Conservation (phyloP, 139 green algal species). For the Chlamydomonas sp. region DNA sequence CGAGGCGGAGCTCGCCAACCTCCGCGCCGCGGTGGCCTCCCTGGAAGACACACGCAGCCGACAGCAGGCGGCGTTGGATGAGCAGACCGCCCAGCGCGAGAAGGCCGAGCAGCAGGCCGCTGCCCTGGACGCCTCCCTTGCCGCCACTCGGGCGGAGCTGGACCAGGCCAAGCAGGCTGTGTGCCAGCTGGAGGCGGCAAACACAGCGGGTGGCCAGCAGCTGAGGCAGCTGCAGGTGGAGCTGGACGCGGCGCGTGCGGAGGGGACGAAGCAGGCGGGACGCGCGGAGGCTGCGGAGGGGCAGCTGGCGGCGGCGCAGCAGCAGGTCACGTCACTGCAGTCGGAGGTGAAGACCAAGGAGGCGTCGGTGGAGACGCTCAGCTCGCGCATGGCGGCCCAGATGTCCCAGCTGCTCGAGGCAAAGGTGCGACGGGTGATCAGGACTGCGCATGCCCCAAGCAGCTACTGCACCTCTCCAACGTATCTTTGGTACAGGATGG, state of each 20-base stretch:
- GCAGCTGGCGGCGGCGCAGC: not conserved
- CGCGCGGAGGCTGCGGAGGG: not conserved
- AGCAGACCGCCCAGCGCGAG: not conserved
- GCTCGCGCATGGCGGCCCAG: not conserved
- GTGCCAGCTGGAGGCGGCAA: not conserved
- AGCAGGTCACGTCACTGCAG: not conserved
- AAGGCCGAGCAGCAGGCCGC: not conserved
- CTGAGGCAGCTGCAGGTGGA: not conserved
- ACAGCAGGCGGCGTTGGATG: not conserved
- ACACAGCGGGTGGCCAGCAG: not conserved
- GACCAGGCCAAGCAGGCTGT: not conserved
- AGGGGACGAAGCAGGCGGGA: not conserved
- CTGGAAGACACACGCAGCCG: not conserved
- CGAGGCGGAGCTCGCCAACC: not conserved
- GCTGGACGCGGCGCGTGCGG: not conserved
- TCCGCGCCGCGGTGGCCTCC: not conserved
- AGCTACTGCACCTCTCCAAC: too few species aligned
- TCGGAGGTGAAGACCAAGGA: constrained; percentile 1
- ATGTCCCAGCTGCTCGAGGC: not conserved
- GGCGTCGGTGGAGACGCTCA: not conserved
- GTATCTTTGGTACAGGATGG: too few species aligned
- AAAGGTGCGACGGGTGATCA: not conserved
- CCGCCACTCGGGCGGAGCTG: not conserved
- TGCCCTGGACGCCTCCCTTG: not conserved
- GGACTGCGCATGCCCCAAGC: too few species aligned